Evolutionary conservation across 2,329 filamentous ascomycete genomes (phyloP).

Genomic region (Mycosphaerella sp.): DNA sequence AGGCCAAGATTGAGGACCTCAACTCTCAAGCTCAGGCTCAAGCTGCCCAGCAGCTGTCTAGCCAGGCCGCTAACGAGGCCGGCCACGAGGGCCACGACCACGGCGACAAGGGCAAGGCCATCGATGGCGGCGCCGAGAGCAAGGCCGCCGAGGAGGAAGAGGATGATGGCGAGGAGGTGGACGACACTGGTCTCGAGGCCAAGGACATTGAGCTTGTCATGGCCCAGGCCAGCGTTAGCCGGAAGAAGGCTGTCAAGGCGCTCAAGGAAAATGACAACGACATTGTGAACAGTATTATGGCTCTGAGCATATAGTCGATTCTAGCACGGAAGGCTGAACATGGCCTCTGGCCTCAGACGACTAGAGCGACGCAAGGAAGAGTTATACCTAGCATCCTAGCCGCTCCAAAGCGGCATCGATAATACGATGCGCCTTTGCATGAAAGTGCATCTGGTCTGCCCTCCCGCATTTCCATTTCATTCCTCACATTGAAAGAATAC

Average conservation of each 20-base stretch:
- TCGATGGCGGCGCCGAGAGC: constrained; percentile 47
- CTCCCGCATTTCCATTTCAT: not conserved
- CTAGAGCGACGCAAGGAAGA: not conserved
- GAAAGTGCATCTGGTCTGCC: not conserved
- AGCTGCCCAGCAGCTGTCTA: constrained; percentile 90
- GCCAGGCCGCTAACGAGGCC: constrained; percentile 59
- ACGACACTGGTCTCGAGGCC: constrained; percentile 87
- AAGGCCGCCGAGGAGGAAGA: constrained; percentile 61
- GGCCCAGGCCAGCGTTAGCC: constrained; percentile 91
- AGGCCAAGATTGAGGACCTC: constrained; percentile 99
- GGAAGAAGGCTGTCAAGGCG: constrained; percentile 98
- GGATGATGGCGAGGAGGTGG: constrained; percentile 92
- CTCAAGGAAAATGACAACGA: constrained; percentile 99
- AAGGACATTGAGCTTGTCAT: constrained; percentile 99
- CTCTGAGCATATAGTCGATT: constrained; percentile 53
- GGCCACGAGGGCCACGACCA: constrained; percentile 70
- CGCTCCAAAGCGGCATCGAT: not conserved
- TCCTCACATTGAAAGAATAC: too few relatives aligned
- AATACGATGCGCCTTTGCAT: not conserved
- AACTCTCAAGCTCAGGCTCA: constrained; percentile 97
- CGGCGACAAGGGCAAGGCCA: constrained; percentile 68
- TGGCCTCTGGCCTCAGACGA: not conserved
- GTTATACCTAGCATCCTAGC: not conserved
- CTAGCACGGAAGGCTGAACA: not conserved
- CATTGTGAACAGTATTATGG: constrained; percentile 99